phyloP scores from a whole-genome alignment of 805 yeast genomes.

The Candida verbasci region DNA sequence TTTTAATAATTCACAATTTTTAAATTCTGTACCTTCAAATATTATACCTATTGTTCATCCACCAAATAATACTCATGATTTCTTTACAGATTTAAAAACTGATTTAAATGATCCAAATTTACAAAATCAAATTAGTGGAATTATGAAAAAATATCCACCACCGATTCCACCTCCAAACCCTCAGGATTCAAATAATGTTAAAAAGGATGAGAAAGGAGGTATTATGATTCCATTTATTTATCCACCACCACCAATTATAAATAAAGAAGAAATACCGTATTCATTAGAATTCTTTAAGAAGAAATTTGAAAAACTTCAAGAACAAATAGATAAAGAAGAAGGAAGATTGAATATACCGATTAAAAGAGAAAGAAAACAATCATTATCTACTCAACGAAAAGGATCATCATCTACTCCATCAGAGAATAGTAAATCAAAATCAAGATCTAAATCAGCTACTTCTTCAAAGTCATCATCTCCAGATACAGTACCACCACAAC shows the following conservation, averaged over 20 bases:
- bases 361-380: conserved; percentile 1
- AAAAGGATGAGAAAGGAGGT: conserved; percentile 16
- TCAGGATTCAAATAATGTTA: not conserved
- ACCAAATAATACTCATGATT: conserved; percentile 27
- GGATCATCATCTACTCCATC: too few relatives aligned
- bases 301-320: conserved; percentile 3
- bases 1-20: conserved; percentile 17
- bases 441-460: too few relatives aligned
- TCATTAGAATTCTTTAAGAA: conserved; percentile 14
- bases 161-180: conserved; percentile 32
- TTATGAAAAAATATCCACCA: conserved; percentile 31
- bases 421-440: too few relatives aligned
- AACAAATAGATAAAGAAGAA: conserved; percentile 1
- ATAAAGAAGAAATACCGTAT: conserved; percentile 17
- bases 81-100: conserved; percentile 28
- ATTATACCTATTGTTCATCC: conserved; percentile 32
- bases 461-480: too few relatives aligned
- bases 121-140: conserved; percentile 18
- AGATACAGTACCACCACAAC: not conserved
- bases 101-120: conserved; percentile 12
- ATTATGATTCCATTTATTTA: conserved; percentile 41
- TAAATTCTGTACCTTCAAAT: conserved; percentile 34
- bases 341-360: too few relatives aligned
- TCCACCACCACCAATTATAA: conserved; percentile 38
- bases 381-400: too few relatives aligned